These are phyloP conservation scores for Cadophora sp. DNA, from an alignment of 2,329 filamentous ascomycete species.

Conservation along the genomic window DNA sequence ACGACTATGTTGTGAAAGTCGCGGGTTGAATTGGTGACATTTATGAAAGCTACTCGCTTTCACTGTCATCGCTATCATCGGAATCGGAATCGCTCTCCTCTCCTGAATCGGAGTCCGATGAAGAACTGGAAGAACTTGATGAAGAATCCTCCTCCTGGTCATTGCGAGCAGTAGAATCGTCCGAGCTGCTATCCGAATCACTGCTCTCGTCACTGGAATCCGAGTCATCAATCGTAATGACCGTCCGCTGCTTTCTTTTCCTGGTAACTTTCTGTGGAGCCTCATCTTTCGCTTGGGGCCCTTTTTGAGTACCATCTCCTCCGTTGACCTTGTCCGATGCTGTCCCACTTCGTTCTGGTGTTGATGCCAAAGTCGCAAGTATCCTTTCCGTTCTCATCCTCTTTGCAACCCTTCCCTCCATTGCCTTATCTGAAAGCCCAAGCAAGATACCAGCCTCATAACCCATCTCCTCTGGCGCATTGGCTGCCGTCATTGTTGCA, in stretches of 20 bases:
- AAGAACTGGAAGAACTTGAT: constrained; percentile 40
- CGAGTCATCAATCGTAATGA: constrained; percentile 36
- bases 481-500: constrained; percentile 38
- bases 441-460: constrained; percentile 44
- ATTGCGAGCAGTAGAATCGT: constrained; percentile 26
- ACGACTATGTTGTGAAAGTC: background rate
- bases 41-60: constrained; percentile 14
- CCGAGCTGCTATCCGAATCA: constrained; percentile 33
- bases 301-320: constrained; percentile 48
- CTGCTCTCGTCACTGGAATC: constrained; percentile 35
- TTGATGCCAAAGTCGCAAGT: constrained; percentile 54
- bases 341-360: constrained; percentile 20
- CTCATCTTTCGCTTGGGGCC: constrained; percentile 54
- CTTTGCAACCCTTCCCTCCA: constrained; percentile 64
- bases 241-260: constrained; percentile 54
- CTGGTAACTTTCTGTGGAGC: constrained; percentile 53
- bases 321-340: constrained; percentile 21
- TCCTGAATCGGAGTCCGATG: constrained; percentile 36
- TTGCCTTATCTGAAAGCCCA: constrained; percentile 54
- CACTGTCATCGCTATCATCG: constrained; percentile 34
- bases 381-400: constrained; percentile 68
- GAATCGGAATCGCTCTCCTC: constrained; percentile 32
- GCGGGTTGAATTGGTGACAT: background rate
- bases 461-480: constrained; percentile 35
- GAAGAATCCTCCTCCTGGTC: constrained; percentile 29